Base-by-base conservation (phyloP, 2,329 filamentous ascomycete genomes). In the Ceratocystis harringtonii region DNA sequence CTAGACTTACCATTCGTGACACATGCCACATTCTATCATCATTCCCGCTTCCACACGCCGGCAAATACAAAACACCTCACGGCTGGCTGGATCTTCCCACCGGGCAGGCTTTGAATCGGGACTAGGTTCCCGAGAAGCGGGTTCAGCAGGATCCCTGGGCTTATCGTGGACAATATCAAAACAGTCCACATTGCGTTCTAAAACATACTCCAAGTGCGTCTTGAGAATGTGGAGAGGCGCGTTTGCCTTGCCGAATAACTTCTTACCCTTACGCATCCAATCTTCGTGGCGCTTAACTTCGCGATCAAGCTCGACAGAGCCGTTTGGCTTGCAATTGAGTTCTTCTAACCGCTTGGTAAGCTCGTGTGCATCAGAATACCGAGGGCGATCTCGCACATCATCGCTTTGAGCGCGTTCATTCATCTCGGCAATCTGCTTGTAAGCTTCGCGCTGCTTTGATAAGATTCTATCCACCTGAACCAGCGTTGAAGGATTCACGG, bases 21-120 rank as follows among this genome's bases (percentile, higher is more conserved):
- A 99, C 48, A 96, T 80, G 74, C 97, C 94, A 74, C 94, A 99
- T 76, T 99, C 94, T 71, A 99, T 97, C 94, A 99, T 99, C 88
- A 97, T 95, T 63, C 94, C 94, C 45, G 92, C 91, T 75, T 99
- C 94, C 5, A 90, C 84, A 69, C 87, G 90, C 67, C 94, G 85
- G 76, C 94, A 99, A 70, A 99, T 96, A 75, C 94, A 99, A 74
- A 97, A 99, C 0, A 97, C 92, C 73, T 97, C 92, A 44, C 83
- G 76, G 65, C 81, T 81, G 41, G 77, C 85, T 72, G 79, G 82
- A 71, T 88, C 81, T 70, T 87, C 79, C 81, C 77, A 86, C 70
- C 76, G 81, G 68, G 74, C 80, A 63, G 76, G 72, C 58, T 79
- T 80, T 6, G 79, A 81, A 6, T 79, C 77, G 1, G 81, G 81